These are phyloP conservation scores for Cenchrus purpureus DNA, from an alignment of 176 grass and related monocot genomes.

Conservation along the genomic window DNA sequence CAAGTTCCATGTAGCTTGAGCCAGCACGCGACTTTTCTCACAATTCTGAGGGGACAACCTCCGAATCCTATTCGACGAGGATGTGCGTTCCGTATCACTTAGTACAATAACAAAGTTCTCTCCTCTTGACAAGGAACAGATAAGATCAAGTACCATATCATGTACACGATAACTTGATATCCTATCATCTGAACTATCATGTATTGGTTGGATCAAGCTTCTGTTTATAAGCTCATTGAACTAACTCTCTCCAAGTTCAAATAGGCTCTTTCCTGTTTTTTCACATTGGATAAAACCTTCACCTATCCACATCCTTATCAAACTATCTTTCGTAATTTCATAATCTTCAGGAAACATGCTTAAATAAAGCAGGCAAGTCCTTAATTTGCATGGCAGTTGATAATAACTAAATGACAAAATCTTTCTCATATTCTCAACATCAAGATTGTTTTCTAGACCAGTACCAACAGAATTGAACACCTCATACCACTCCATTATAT, in stretches of 20 bases:
- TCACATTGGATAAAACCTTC: slow-evolving; percentile 14
- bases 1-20: too few relatives aligned
- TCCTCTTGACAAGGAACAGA: not conserved
- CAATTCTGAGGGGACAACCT: slow-evolving; percentile 15
- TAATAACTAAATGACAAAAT: slow-evolving; percentile 21
- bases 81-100: not conserved
- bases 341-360: slow-evolving; percentile 21
- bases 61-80: not conserved
- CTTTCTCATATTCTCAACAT: slow-evolving; percentile 14
- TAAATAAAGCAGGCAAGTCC: slow-evolving; percentile 6
- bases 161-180: not conserved
- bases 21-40: not conserved
- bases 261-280: not conserved
- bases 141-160: slow-evolving; percentile 32
- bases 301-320: too few relatives aligned
- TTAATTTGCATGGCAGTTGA: not conserved
- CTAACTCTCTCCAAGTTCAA: not conserved
- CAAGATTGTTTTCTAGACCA: not conserved
- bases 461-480: not conserved
- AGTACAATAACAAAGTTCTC: not conserved
- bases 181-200: not conserved
- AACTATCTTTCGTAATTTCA: rapidly evolving
- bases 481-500: not conserved
- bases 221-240: not conserved
- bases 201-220: not conserved